phyloP scores from a whole-genome alignment of 441 rosid species.

The Jatropha multifida region DNA sequence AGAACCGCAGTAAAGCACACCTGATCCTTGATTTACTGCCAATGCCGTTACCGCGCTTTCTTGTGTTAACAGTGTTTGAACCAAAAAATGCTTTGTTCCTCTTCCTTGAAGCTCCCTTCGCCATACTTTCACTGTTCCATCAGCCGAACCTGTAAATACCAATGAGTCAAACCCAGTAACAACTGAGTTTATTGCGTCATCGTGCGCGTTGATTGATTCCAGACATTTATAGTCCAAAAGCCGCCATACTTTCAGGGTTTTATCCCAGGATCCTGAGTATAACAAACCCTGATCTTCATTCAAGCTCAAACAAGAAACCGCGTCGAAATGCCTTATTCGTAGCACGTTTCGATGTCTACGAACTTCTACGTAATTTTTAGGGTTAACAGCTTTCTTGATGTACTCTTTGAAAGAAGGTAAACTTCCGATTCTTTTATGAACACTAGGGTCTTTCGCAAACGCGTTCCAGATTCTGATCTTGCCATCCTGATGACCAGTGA shows the following conservation, averaged over 20 bases:
- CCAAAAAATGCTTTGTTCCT: slow-evolving; percentile 73
- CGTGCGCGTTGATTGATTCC: slow-evolving; percentile 78
- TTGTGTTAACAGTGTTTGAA: slow-evolving; percentile 68
- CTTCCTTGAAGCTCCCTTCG: slow-evolving; percentile 72
- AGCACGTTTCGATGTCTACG: slow-evolving; percentile 46
- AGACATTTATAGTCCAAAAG: slow-evolving; percentile 59
- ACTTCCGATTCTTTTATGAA: slow-evolving; percentile 60
- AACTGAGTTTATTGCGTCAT: slow-evolving; percentile 78
- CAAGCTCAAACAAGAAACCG: slow-evolving; percentile 72
- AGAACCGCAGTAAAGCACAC: slow-evolving; percentile 70
- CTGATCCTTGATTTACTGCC: slow-evolving; percentile 50
- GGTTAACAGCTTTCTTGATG: slow-evolving; percentile 56
- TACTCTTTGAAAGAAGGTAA: slow-evolving; percentile 64
- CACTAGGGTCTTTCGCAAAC: slow-evolving; percentile 40
- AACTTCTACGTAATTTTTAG: slow-evolving; percentile 62
- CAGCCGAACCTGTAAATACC: slow-evolving; percentile 89
- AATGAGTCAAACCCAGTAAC: slow-evolving; percentile 69
- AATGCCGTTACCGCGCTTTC: slow-evolving; percentile 79
- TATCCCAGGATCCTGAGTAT: slow-evolving; percentile 94
- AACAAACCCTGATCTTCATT: slow-evolving; percentile 59
- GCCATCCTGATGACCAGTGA: slow-evolving; percentile 92
- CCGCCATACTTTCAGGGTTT: slow-evolving; percentile 83
- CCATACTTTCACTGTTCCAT: slow-evolving; percentile 87
- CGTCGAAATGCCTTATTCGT: slow-evolving; percentile 68
- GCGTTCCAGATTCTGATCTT: slow-evolving; percentile 82